Base-by-base conservation (phyloP, 495 filamentous ascomycete species). In the Penicillium coffeae region DNA sequence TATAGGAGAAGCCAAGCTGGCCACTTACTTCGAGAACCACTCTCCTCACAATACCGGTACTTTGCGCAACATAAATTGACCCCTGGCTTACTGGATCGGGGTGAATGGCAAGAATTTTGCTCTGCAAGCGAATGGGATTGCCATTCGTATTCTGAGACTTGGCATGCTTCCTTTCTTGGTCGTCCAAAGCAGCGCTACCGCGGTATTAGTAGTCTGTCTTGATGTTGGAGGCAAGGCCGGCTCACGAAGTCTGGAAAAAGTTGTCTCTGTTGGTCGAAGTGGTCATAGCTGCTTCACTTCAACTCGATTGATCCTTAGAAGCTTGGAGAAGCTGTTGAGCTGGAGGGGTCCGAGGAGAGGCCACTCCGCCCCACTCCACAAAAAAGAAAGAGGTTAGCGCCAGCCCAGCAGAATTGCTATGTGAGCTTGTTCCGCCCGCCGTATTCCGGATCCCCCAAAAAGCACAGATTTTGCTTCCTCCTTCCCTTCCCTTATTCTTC, bases 71-170 rank as follows among this genome's bases (percentile, higher is more conserved):
- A 58, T 86, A 88, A 15, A 96, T 69, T n/a, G 74, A 77, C 0
- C 75, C 71, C 0, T 71, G 60, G 45, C 80, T 74, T 34, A 73
- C 64, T 6, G 88, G 88, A 55, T 95, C 88, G 3, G 74, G 56
- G n/a, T 80, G 63, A 19, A 89, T 76, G 16, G 86, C 89, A 30
- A 95, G 77, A 47, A 97, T 81, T 70, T 98, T 98, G 56, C 88
- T 90, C 50, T 83, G 81, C 2, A 95, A 71, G 37, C 71, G 68
- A 58, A 96, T 86, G 10, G 93, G 93, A 51, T 83, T 76, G 54
- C 93, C 93, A 74, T 86, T 75, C 25, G 78, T 84, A 69, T 97
- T 98, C 46, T 76, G 75, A 36, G 90, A 80, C 69, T 97, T 97
- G 42, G 78, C 74, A 14, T 83, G 80, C 66, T 87, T 86, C 55